Base-by-base conservation (phyloP, 192 early-diverging fungal genomes). In the Piromyces sp. region DNA sequence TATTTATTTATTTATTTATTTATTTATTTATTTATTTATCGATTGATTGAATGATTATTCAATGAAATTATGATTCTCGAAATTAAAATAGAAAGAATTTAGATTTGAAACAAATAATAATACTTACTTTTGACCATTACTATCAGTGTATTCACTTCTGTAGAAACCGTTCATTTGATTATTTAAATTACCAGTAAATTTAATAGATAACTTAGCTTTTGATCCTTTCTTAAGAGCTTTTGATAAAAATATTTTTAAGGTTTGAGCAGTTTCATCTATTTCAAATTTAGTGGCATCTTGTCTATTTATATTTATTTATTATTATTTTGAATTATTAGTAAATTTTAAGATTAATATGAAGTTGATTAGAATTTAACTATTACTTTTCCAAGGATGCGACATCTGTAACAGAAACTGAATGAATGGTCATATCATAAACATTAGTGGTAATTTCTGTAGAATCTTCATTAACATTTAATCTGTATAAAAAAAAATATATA, bases 81-180 rank as follows among this genome's bases (percentile, higher is more conserved):
- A n/a, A n/a, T n/a, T n/a, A n/a, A n/a, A n/a, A n/a, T n/a, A n/a
- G n/a, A n/a, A n/a, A n/a, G n/a, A n/a, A n/a, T n/a, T n/a, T n/a
- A n/a, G n/a, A n/a, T n/a, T n/a, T n/a, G n/a, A n/a, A n/a, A n/a
- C n/a, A n/a, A n/a, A n/a, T n/a, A n/a, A n/a, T n/a, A n/a, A n/a
- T n/a, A n/a, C 51, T n/a, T 87, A 85, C 29, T 79, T 84, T 7
- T 86, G 80, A 30, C 88, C 94, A 37, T 86, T 84, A 15, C 84
- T 85, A 82, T 91, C 88, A 79, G 87, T 87, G 86, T 93, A 97
- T 30, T 88, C 88, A 80, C 91, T 92, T 79, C 96, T 92, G 88
- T 99, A 99, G 86, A 99, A 99, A 1, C 97, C 96, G 51, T 89
- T 89, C 95, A 99, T 96, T 84, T 94, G 90, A 86, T 98, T 91